These are phyloP conservation scores for Cryptosporidium meleagridis DNA, from an alignment of 169 alveolate species.

Conservation along the genomic window DNA sequence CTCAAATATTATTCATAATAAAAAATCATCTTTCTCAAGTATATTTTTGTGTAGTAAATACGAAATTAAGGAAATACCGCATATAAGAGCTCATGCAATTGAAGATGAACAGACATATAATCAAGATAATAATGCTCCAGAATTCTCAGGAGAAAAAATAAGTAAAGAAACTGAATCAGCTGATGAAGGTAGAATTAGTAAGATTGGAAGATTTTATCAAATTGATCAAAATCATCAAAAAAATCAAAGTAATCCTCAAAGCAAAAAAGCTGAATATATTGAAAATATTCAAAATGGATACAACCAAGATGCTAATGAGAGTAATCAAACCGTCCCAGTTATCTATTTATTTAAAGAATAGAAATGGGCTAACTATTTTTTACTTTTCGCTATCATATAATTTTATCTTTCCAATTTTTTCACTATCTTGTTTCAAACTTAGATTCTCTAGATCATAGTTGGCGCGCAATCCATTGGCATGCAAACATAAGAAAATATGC, in stretches of 20 bases:
- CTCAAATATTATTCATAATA: constrained; percentile 51
- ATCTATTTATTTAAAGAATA: constrained; percentile 2
- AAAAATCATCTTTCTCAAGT: constrained; percentile 42
- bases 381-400: not conserved
- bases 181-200: constrained; percentile 59
- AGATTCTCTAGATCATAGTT: constrained; percentile 17
- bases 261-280: not conserved
- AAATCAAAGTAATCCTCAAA: not conserved
- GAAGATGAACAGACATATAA: not conserved
- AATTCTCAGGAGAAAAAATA: not conserved
- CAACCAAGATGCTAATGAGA: not conserved
- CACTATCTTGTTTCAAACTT: not conserved
- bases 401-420: not conserved
- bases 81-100: not conserved
- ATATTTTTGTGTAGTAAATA: constrained; percentile 34
- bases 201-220: constrained; percentile 22
- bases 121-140: not conserved
- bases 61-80: constrained; percentile 45
- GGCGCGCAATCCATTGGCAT: constrained; percentile 3
- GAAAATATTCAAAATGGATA: not conserved
- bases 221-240: not conserved
- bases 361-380: not conserved
- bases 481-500: not conserved
- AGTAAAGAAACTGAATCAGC: not conserved
- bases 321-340: not conserved